A percentile compares a stretch with the other conserved stretches of the same genome.
phyloP scores from a whole-genome alignment of 164 flowering plant species.

The Vitis rotundifolia region DNA sequence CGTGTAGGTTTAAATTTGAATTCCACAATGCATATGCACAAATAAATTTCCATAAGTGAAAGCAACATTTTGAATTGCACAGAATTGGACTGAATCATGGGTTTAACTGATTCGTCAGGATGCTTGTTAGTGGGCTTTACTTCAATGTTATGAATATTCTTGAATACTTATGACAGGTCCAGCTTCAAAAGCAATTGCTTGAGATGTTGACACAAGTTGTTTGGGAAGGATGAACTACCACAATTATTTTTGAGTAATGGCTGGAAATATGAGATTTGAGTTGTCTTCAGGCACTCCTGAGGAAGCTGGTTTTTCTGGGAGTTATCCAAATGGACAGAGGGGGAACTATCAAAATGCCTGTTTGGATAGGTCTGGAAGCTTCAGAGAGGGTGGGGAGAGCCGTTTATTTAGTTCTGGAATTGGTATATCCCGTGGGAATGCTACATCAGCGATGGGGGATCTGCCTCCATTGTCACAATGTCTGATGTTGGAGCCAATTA shows the following conservation, averaged over 20 bases:
- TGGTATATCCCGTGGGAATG: conserved; percentile 31
- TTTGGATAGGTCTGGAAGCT: conserved; percentile 82
- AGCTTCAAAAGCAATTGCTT: not conserved
- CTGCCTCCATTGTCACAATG: conserved; percentile 50
- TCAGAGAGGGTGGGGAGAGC: conserved; percentile 62
- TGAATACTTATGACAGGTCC: not conserved
- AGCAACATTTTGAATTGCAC: no score
- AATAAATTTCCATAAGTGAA: no score
- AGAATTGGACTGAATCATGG: no score
- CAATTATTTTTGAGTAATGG: conserved; percentile 44
- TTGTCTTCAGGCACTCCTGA: conserved; percentile 60
- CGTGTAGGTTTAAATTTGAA: no score
- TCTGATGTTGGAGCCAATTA: conserved; percentile 58
- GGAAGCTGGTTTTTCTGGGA: conserved; percentile 45
- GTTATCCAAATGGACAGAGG: conserved; percentile 65
- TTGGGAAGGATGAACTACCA: conserved; percentile 16
- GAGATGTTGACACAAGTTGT: not conserved
- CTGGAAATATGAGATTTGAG: conserved; percentile 66
- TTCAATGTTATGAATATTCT: no score
- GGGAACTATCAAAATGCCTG: conserved; percentile 39
- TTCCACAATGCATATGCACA: no score
- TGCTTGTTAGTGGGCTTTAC: no score
- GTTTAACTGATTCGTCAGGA: no score
- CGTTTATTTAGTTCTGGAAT: conserved; percentile 45
- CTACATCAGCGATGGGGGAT: conserved; percentile 25